Percentiles rank a stretch among this genome's conserved stretches.
These are phyloP conservation scores for Apiotrichum sp. DNA, from an alignment of 1,284 basidiomycete species.

Conservation along the genomic window DNA sequence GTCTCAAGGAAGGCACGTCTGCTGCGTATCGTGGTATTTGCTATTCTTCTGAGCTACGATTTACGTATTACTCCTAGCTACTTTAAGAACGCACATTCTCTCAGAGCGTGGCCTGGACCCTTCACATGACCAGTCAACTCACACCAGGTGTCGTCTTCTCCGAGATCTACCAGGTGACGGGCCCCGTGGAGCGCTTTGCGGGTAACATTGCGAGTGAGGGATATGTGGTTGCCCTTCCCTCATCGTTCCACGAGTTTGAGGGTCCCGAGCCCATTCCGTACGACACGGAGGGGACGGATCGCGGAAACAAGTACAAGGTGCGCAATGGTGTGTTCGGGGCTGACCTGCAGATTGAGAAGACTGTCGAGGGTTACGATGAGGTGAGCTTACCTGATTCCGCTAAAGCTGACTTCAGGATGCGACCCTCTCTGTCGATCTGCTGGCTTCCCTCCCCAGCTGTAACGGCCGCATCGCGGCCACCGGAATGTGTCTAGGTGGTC, in stretches of 20 bases:
- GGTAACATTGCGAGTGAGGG: constrained; percentile 84
- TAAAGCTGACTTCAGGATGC: constrained; percentile 56
- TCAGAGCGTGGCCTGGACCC: too few relatives aligned
- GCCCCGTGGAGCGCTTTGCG: constrained; percentile 57
- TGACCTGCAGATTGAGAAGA: constrained; percentile 66
- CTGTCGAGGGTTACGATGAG: constrained; percentile 74
- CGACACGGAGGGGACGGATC: constrained; percentile 79
- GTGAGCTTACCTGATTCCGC: constrained; percentile 43
- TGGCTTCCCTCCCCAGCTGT: constrained; percentile 67
- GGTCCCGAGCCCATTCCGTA: constrained; percentile 80
- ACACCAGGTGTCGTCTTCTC: constrained; percentile 40
- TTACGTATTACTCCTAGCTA: too few relatives aligned
- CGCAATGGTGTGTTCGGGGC: constrained; percentile 1
- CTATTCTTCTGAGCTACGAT: too few relatives aligned
- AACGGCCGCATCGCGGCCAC: constrained; percentile 73
- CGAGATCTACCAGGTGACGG: constrained; percentile 50
- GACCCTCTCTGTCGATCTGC: constrained; percentile 65
- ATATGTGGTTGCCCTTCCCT: constrained; percentile 42
- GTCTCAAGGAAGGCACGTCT: too few relatives aligned
- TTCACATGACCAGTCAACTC: neutral
- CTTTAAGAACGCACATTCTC: too few relatives aligned
- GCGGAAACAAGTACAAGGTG: constrained; percentile 83
- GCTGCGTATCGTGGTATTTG: too few relatives aligned
- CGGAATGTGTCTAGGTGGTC: constrained; percentile 49
- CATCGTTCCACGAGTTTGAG: constrained; percentile 77